These are phyloP conservation scores for Medicago truncatula DNA, from an alignment of 306 rosid genomes.

Conservation along the genomic window DNA sequence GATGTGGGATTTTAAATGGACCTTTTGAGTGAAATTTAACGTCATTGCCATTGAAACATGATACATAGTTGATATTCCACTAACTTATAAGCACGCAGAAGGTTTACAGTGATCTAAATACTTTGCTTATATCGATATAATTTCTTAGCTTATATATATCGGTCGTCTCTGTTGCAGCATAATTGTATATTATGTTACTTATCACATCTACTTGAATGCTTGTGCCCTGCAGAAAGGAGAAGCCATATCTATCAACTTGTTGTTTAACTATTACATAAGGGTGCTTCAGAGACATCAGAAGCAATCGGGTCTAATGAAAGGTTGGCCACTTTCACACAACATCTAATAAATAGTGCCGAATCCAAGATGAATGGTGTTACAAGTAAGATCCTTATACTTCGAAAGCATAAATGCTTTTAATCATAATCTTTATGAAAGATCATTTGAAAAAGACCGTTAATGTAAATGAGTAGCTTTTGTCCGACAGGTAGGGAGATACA, in stretches of 20 bases:
- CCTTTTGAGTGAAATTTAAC: no score
- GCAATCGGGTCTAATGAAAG: slow-evolving; percentile 61
- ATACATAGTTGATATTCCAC: no score
- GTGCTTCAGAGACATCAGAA: slow-evolving; percentile 73
- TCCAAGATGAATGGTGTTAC: slow-evolving; percentile 70
- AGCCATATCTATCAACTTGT: slow-evolving; percentile 57
- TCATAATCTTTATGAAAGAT: neutral
- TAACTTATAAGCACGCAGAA: no score
- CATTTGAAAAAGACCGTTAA: neutral
- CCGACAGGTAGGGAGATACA: neutral
- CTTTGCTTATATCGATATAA: no score
- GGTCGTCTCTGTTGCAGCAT: no score
- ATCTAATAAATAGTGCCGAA: slow-evolving; percentile 73
- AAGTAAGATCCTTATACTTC: slow-evolving; percentile 61
- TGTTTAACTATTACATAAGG: slow-evolving; percentile 47
- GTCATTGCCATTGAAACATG: no score
- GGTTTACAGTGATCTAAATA: no score
- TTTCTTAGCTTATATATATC: no score
- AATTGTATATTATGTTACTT: no score
- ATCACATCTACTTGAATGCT: slow-evolving; percentile 33
- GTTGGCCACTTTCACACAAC: slow-evolving; percentile 76
- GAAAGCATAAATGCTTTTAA: neutral
- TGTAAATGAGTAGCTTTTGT: slow-evolving; percentile 2
- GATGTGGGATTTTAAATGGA: no score
- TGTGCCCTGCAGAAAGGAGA: slow-evolving; percentile 74